Conservation (phyloP, 208 protist species). For the Leishmania lainsoni region DNA sequence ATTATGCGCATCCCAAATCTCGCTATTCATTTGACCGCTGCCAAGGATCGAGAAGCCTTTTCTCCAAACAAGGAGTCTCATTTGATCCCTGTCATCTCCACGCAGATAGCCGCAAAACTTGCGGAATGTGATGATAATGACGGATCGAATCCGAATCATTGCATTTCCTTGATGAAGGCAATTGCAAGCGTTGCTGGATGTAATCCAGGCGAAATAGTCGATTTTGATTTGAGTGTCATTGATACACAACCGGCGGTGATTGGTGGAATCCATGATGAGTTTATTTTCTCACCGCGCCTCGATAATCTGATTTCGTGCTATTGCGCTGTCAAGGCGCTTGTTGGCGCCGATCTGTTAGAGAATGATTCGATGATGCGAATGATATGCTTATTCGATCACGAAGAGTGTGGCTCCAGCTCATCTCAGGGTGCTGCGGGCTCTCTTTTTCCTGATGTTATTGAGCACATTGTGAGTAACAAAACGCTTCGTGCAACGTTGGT, state of each 20-base stretch:
- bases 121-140: conserved; percentile 19
- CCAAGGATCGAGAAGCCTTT: conserved; percentile 82
- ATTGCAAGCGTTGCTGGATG: conserved; percentile 68
- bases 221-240: conserved; percentile 96
- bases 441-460: conserved; percentile 80
- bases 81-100: conserved; percentile 92
- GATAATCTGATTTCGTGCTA: conserved; percentile 97
- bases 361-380: conserved; percentile 86
- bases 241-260: conserved; percentile 93
- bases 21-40: conserved; percentile 95
- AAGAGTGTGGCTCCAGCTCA: conserved; percentile 88
- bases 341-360: conserved; percentile 41
- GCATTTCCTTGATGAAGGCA: conserved; percentile 73
- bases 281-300: conserved; percentile 94
- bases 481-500: conserved; percentile 64
- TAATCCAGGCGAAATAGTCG: conserved; percentile 72
- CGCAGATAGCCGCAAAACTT: conserved; percentile 39
- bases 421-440: conserved; percentile 77
- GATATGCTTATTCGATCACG: conserved; percentile 90
- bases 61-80: conserved; percentile 96
- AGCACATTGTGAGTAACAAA: conserved; percentile 52
- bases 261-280: conserved; percentile 94
- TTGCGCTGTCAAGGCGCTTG: conserved; percentile 85
- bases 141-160: conserved; percentile 41
- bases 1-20: conserved; percentile 95